phyloP scores from a whole-genome alignment of 148 eudicot species.

The Cornus controversa region DNA sequence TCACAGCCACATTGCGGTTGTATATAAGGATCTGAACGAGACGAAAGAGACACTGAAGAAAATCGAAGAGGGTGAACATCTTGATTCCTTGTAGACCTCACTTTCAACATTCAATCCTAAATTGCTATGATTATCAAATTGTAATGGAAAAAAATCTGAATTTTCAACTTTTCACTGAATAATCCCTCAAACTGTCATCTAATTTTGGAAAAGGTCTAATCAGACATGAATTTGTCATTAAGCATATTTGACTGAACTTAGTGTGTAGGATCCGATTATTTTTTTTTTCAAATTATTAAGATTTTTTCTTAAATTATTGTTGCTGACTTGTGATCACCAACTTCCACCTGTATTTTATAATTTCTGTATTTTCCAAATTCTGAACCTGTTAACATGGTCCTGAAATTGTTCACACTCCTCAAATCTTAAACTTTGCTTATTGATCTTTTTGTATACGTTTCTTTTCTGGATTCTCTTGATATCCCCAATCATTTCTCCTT shows the following conservation, averaged over 20 bases:
- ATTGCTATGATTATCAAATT: too few species aligned
- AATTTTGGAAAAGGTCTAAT: not conserved
- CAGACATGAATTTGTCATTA: not conserved
- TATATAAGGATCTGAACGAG: constrained; percentile 71
- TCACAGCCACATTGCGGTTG: constrained; percentile 97
- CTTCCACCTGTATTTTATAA: too few species aligned
- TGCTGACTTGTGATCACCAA: too few species aligned
- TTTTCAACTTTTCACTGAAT: not conserved
- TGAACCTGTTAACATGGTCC: not conserved
- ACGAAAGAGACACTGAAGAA: constrained; percentile 38
- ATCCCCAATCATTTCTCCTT: too few species aligned
- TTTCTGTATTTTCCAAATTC: too few species aligned
- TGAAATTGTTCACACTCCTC: not conserved
- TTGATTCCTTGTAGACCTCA: not conserved
- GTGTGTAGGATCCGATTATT: too few species aligned
- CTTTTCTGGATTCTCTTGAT: too few species aligned
- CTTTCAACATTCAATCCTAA: not conserved
- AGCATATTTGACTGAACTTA: not conserved
- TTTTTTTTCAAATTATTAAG: too few species aligned
- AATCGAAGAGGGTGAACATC: constrained; percentile 30
- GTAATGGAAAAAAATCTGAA: not conserved
- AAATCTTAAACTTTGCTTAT: not conserved
- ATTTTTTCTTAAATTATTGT: too few species aligned
- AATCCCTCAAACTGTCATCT: not conserved
- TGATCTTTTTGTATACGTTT: not conserved